phyloP scores from a whole-genome alignment of 768 basidiomycete species.

The Trichaptum fuscoviolaceum region DNA sequence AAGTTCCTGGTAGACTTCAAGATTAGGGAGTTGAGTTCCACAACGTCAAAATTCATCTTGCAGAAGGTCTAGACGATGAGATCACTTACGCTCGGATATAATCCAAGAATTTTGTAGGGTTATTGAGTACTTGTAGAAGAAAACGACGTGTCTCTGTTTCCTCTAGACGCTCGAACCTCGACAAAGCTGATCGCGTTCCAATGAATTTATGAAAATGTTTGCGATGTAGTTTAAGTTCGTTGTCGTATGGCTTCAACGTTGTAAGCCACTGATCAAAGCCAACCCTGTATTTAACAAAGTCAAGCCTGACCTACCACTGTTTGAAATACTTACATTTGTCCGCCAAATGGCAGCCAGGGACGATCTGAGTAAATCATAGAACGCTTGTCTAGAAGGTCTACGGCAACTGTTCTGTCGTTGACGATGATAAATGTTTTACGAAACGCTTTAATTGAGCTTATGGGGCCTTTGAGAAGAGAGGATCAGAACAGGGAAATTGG shows the following conservation, averaged over 20 bases:
- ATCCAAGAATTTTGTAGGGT: not conserved
- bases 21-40: not conserved
- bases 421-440: not conserved
- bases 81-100: not conserved
- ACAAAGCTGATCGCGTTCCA: not conserved
- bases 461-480: not conserved
- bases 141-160: slow-evolving; percentile 1
- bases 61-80: not conserved
- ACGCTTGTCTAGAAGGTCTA: slow-evolving; percentile 43
- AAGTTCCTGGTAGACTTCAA: slow-evolving; percentile 20
- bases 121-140: not conserved
- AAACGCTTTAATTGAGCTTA: not conserved
- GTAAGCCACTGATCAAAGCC: not conserved
- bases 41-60: not conserved
- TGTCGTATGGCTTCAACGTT: not conserved
- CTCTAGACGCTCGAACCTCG: slow-evolving; percentile 12
- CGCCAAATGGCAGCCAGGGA: slow-evolving; percentile 44
- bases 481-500: not conserved
- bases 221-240: not conserved
- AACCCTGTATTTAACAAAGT: not conserved
- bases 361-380: slow-evolving; percentile 44
- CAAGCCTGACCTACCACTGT: not conserved
- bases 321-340: slow-evolving; percentile 28
- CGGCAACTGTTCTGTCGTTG: not conserved
- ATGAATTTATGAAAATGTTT: not conserved